These are phyloP conservation scores for Tylopilus intermedius DNA, from an alignment of 768 basidiomycete genomes.

Conservation along the genomic window DNA sequence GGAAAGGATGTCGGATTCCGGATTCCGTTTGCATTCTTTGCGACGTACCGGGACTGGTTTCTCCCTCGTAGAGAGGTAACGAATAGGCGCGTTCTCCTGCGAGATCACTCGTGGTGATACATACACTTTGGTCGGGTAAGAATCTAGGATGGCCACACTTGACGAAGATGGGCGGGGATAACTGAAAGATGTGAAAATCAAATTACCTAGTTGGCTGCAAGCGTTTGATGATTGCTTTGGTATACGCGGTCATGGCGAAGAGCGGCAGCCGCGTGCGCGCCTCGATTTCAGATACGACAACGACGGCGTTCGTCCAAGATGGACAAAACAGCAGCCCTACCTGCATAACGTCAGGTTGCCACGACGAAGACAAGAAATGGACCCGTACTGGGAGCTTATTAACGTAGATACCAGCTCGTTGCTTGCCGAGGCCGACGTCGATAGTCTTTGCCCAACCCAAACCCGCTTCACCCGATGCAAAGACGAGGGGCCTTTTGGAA, in stretches of 20 bases:
- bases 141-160: conserved; percentile 50
- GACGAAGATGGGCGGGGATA: neutral
- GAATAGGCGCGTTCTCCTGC: conserved; percentile 44
- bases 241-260: conserved; percentile 48
- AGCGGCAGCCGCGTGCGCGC: conserved; percentile 42
- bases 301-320: conserved; percentile 39
- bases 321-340: conserved; percentile 50
- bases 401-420: conserved; percentile 42
- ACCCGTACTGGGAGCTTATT: conserved; percentile 42
- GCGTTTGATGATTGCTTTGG: conserved; percentile 35
- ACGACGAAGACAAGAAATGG: neutral
- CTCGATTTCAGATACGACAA: conserved; percentile 52
- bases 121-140: conserved; percentile 48
- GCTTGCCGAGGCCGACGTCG: conserved; percentile 46
- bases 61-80: conserved; percentile 41
- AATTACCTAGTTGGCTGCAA: conserved; percentile 45
- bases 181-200: neutral
- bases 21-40: neutral
- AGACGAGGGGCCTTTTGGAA: conserved; percentile 32
- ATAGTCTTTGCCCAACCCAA: conserved; percentile 48
- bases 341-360: conserved; percentile 26
- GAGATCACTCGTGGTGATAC: conserved; percentile 33
- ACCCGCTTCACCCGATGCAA: conserved; percentile 46
- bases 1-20: neutral
- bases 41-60: conserved; percentile 9